These are phyloP conservation scores for Pseudocercospora eumusae DNA, from an alignment of 2,329 filamentous ascomycete genomes.

Conservation along the genomic window DNA sequence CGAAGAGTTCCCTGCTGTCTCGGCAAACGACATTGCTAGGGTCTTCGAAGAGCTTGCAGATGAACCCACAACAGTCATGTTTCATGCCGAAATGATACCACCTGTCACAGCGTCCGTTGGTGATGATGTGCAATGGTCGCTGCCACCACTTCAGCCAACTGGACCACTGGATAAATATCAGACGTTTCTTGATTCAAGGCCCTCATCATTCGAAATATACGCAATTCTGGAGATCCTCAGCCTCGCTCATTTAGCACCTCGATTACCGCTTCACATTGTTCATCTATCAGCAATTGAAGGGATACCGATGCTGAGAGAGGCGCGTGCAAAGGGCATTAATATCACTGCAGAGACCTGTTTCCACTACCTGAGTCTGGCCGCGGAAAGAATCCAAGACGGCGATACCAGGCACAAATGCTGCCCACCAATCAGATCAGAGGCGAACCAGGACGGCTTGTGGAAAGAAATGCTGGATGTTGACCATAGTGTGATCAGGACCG, in stretches of 20 bases:
- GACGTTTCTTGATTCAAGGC: slow-evolving; percentile 89
- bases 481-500: slow-evolving; percentile 82
- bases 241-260: slow-evolving; percentile 75
- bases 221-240: slow-evolving; percentile 85
- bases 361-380: slow-evolving; percentile 84
- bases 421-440: slow-evolving; percentile 78
- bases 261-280: slow-evolving; percentile 87
- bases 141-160: slow-evolving; percentile 66
- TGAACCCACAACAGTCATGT: slow-evolving; percentile 90
- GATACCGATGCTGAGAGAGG: slow-evolving; percentile 75
- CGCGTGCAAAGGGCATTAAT: slow-evolving; percentile 71
- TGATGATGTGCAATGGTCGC: slow-evolving; percentile 69
- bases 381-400: slow-evolving; percentile 78
- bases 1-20: slow-evolving; percentile 93
- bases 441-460: slow-evolving; percentile 87
- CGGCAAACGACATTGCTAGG: slow-evolving; percentile 71
- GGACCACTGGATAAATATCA: slow-evolving; percentile 76
- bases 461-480: slow-evolving; percentile 65
- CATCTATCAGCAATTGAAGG: slow-evolving; percentile 88
- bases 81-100: slow-evolving; percentile 98
- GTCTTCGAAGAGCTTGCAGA: slow-evolving; percentile 81
- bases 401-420: slow-evolving; percentile 96
- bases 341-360: slow-evolving; percentile 95
- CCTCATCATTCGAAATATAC: slow-evolving; percentile 85
- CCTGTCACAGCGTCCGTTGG: slow-evolving; percentile 77